Evolutionary conservation across 1,284 basidiomycete genomes (phyloP), one percentile per base, ranked within the genome.

Genomic region (Boletus subluridellus): DNA sequence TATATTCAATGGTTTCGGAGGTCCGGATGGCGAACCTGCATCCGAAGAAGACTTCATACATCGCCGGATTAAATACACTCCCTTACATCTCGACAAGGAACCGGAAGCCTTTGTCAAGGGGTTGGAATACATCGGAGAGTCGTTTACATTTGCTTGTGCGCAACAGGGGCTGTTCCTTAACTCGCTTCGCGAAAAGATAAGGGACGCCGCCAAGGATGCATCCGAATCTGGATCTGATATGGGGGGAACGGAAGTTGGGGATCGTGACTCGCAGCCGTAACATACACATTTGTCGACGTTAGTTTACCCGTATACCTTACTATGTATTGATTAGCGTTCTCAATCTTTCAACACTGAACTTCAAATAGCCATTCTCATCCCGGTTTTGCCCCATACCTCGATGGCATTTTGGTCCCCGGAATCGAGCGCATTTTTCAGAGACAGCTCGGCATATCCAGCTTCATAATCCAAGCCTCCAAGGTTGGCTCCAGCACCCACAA

Each of bases 401-500:
- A 82, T 49, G 4, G 77, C 73, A 24, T 64, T 65, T 58, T 77
- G 71, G 66, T 89, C 81, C 11, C 77, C 75, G 12, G 73, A 66
- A 11, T 71, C 70, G 42, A 71, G 47, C 0, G 84, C 85, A 55
- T 79, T 80, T 54, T 77, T 74, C 28, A 81, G 68, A 12, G 82
- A 80, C 12, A 85, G 70, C 15, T 73, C 68, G 2, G 78, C 84
- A 66, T 84, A 90, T 5, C 82, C 80, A 34, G 81, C 78, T 64
- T 90, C 87, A 30, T 83, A 63, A 60, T 86, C 84, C 44, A 77
- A 77, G 2, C 89, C 86, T 32, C 87, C 83, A 21, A 94, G 78
- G 57, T 82, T 86, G 28, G 88, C 90, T 2, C 92, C 92, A 8
- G 88, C 85, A 65, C 80, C 82, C n/a, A 88, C 76, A n/a, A 94